Conservation (phyloP, 768 basidiomycete species). For the Crepidotus variabilis region DNA sequence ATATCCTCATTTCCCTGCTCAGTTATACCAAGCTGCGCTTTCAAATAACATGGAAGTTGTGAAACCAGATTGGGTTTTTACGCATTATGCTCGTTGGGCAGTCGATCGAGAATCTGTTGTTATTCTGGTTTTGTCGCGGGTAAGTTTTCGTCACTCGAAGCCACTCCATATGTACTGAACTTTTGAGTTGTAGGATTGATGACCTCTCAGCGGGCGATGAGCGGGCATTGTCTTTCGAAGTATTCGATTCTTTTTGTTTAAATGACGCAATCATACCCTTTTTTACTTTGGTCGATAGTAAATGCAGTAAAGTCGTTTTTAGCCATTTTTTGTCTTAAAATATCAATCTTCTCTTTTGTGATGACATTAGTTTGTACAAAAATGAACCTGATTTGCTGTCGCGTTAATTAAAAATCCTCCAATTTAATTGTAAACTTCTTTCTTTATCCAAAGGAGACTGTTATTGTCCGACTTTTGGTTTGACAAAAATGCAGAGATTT, state of each 20-base stretch:
- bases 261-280: not conserved
- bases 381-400: too few species aligned
- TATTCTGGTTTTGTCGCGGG: conserved; percentile 11
- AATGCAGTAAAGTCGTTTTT: not conserved
- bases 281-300: not conserved
- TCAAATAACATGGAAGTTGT: conserved; percentile 11
- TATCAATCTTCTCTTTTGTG: not conserved
- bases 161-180: not conserved
- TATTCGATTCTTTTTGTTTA: not conserved
- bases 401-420: too few species aligned
- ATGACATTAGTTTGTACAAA: too few species aligned
- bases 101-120: conserved; percentile 6
- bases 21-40: conserved; percentile 14
- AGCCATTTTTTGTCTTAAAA: not conserved
- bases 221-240: not conserved
- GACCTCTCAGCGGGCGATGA: not conserved
- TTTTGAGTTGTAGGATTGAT: not conserved
- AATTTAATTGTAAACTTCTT: too few species aligned
- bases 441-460: too few species aligned
- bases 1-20: conserved; percentile 18
- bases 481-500: not conserved
- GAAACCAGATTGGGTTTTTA: conserved; percentile 14
- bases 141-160: too few species aligned
- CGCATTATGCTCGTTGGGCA: conserved; percentile 18
- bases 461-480: too few species aligned